Evolutionary conservation across 495 filamentous ascomycete species (phyloP).

Genomic region (Lasiosphaeris hirsuta): DNA sequence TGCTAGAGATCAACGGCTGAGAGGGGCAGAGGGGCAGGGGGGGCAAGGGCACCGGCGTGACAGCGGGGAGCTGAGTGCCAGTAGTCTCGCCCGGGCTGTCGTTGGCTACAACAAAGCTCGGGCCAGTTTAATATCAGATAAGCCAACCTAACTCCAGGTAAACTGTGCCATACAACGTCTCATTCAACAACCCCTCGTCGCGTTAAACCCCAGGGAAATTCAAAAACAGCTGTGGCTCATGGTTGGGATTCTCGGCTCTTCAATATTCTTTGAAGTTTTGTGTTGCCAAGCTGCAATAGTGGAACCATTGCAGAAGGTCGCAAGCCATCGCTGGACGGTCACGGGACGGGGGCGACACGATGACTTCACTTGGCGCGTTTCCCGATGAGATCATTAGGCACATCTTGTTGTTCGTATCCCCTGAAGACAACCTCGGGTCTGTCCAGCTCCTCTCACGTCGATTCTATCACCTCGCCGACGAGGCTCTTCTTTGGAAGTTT

Average conservation of each 20-base stretch:
- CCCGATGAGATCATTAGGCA: conserved; percentile 75
- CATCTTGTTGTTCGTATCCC: conserved; percentile 59
- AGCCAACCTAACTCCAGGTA: too few species aligned
- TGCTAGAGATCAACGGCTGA: background rate
- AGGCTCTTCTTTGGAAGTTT: conserved; percentile 73
- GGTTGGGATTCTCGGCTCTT: too few species aligned
- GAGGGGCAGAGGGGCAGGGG: background rate
- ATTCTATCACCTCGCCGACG: conserved; percentile 61
- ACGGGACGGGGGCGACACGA: conserved; percentile 6
- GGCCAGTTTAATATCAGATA: too few species aligned
- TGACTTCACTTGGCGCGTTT: conserved; percentile 40
- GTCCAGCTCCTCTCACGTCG: conserved; percentile 61
- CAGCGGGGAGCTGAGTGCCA: too few species aligned
- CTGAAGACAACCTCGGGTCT: conserved; percentile 44
- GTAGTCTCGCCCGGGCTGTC: too few species aligned
- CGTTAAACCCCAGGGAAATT: background rate
- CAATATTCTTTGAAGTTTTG: too few species aligned
- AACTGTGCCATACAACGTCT: too few species aligned
- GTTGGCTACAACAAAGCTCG: too few species aligned
- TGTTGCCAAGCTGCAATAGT: too few species aligned
- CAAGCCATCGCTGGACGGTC: too few species aligned
- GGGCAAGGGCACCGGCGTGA: background rate
- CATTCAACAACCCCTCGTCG: background rate
- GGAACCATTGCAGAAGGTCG: too few species aligned
- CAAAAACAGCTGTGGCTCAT: too few species aligned